Conservation (phyloP, 2,329 filamentous ascomycete species). For the Sporothrix mexicana region DNA sequence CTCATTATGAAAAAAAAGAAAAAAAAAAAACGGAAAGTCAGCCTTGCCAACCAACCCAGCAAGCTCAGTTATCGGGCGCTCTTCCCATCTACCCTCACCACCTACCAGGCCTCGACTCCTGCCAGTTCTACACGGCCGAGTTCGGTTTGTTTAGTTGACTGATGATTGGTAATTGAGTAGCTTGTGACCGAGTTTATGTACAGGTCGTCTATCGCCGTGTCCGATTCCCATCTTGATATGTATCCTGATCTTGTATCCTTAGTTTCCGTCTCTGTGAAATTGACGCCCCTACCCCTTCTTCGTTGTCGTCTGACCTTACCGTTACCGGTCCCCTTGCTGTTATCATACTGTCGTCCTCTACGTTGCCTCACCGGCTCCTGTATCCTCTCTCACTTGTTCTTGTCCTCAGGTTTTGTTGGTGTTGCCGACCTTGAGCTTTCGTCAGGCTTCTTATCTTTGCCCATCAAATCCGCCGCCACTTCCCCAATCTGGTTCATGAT, state of each 20-base stretch:
- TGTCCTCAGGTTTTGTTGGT: slow-evolving; percentile 22
- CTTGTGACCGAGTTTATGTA: background rate
- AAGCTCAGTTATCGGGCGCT: too few relatives aligned
- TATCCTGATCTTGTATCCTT: background rate
- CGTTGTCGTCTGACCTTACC: too few relatives aligned
- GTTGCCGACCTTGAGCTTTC: slow-evolving; percentile 24
- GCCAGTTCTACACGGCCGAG: background rate
- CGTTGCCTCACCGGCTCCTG: background rate
- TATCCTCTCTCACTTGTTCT: background rate
- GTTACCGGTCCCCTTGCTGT: background rate
- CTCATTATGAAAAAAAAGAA: too few relatives aligned
- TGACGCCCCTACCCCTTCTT: background rate
- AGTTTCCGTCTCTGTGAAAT: background rate
- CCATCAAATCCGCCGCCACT: slow-evolving; percentile 45
- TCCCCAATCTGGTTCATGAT: slow-evolving; percentile 64
- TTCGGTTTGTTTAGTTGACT: background rate
- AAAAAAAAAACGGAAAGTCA: background rate
- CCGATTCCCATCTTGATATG: background rate
- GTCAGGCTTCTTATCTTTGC: slow-evolving; percentile 40
- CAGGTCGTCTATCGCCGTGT: background rate
- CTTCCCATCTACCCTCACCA: too few relatives aligned
- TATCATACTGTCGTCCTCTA: background rate
- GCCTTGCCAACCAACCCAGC: slow-evolving; percentile 1
- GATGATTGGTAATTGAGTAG: too few relatives aligned
- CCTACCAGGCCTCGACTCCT: slow-evolving; percentile 1